phyloP scores from a whole-genome alignment of 441 rosid species.

The Arabidopsis lyrata region DNA sequence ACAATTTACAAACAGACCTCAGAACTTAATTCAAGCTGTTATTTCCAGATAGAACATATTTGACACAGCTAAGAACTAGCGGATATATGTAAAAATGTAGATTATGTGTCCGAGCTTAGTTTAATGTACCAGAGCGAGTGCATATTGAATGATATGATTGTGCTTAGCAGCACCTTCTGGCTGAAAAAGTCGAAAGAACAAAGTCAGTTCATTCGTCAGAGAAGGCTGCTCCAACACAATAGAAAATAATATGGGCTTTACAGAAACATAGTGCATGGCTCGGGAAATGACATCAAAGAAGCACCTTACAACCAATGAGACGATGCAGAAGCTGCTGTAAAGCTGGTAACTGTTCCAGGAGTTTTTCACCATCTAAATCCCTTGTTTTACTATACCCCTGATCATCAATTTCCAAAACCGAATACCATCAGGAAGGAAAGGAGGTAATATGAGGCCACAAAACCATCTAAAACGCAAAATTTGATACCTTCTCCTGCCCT shows the following conservation, averaged over 20 bases:
- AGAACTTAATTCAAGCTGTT: conserved; percentile 29
- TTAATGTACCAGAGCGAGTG: conserved; percentile 83
- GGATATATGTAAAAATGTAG: conserved; percentile 6
- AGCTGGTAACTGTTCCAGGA: conserved; percentile 89
- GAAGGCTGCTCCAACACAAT: conserved; percentile 7
- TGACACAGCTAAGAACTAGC: neutral
- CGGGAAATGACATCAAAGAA: conserved; percentile 7
- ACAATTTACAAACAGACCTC: conserved; percentile 23
- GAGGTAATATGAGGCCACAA: neutral
- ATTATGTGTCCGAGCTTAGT: neutral
- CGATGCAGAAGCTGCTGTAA: conserved; percentile 88
- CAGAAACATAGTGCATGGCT: conserved; percentile 9
- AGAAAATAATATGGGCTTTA: neutral
- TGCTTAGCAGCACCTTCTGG: conserved; percentile 92
- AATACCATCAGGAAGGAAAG: conserved; percentile 21
- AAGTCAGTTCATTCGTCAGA: conserved; percentile 22
- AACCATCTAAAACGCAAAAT: neutral
- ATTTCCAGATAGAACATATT: neutral
- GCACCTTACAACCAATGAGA: conserved; percentile 94
- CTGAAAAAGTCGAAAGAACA: conserved; percentile 54
- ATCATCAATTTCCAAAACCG: conserved; percentile 30
- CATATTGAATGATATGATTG: conserved; percentile 88
- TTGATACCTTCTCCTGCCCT: conserved; percentile 81
- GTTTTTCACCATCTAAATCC: conserved; percentile 80
- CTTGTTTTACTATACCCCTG: conserved; percentile 94